Percentiles rank a stretch among this genome's conserved stretches.
Conservation (phyloP, 2,329 filamentous ascomycete species). For the Phoma sp. region DNA sequence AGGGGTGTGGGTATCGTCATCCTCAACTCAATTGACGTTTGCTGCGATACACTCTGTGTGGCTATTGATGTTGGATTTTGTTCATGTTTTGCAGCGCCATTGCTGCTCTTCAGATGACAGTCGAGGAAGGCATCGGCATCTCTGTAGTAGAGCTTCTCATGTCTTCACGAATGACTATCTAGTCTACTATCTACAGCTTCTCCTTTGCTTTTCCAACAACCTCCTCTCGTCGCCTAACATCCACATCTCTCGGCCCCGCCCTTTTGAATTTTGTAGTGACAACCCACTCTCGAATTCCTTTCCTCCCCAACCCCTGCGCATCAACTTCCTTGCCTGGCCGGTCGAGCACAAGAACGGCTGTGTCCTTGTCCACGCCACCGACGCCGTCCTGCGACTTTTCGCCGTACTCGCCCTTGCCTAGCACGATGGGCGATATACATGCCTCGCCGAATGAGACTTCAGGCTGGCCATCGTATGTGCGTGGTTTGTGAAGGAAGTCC, state of each 20-base stretch:
- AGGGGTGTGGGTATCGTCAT: constrained; percentile 10
- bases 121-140: too few relatives aligned
- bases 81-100: not conserved
- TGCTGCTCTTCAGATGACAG: not conserved
- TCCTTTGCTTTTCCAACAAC: constrained; percentile 47
- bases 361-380: constrained; percentile 53
- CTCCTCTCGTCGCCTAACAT: constrained; percentile 55
- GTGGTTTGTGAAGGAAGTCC: constrained; percentile 62
- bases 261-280: constrained; percentile 64
- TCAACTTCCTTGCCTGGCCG: constrained; percentile 63
- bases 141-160: not conserved
- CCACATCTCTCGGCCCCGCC: constrained; percentile 63
- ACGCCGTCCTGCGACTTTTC: constrained; percentile 37
- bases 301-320: constrained; percentile 54
- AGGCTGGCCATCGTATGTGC: constrained; percentile 32
- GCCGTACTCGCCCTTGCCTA: constrained; percentile 48
- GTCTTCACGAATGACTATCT: not conserved
- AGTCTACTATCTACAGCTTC: constrained; percentile 20
- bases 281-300: constrained; percentile 61
- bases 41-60: not conserved
- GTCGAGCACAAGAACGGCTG: constrained; percentile 61
- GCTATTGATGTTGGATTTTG: not conserved
- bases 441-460: constrained; percentile 53
- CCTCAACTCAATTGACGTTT: constrained; percentile 9
- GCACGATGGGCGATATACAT: constrained; percentile 50